phyloP scores from a whole-genome alignment of 495 filamentous ascomycete genomes.

The Hypoxylon fuscum region DNA sequence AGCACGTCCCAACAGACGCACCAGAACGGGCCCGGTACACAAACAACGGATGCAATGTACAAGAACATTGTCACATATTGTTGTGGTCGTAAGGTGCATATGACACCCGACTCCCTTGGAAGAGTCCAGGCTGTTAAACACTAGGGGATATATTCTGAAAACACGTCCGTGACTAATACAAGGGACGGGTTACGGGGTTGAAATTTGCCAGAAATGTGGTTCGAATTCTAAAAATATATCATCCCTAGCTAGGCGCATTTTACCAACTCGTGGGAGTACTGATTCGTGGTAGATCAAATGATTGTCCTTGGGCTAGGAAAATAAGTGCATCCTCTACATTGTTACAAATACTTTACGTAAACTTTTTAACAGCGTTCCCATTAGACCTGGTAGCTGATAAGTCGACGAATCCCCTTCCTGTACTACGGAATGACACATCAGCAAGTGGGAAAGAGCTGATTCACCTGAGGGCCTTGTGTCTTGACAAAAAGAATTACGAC shows the following conservation, averaged over 20 bases:
- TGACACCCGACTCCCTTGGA: conserved; percentile 20
- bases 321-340: too few species aligned
- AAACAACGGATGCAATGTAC: conserved; percentile 21
- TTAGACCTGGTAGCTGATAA: neutral
- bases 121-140: neutral
- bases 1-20: neutral
- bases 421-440: too few species aligned
- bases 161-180: conserved; percentile 8
- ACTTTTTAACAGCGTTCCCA: neutral
- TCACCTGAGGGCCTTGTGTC: too few species aligned
- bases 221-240: neutral
- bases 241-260: too few species aligned
- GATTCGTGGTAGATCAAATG: too few species aligned
- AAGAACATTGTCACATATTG: conserved; percentile 28
- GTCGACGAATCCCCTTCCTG: neutral
- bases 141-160: conserved; percentile 15
- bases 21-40: neutral
- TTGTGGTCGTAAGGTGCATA: conserved; percentile 33
- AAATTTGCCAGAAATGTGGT: neutral
- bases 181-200: conserved; percentile 4
- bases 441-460: too few species aligned
- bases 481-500: too few species aligned
- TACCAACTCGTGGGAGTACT: too few species aligned
- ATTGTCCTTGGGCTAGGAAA: too few species aligned
- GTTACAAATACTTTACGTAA: neutral